Evolutionary conservation across 345 rosid genomes (phyloP), one percentile per base, ranked within the genome.

Genomic region (Heritiera littoralis): DNA sequence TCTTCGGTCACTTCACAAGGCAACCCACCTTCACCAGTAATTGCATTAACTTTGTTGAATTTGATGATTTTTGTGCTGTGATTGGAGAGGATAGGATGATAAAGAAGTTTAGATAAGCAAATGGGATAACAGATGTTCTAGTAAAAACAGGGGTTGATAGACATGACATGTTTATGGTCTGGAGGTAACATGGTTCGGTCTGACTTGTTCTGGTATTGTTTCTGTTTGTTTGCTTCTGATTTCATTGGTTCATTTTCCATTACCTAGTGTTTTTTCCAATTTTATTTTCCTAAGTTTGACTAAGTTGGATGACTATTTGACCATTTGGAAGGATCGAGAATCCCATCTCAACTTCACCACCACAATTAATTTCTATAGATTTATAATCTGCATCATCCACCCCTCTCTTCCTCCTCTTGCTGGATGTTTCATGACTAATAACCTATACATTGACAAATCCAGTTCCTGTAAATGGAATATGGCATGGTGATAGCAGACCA

Each of bases 251-350:
- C 49, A 66, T 30, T 11, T 61, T 64, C 43, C 43, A 14, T 58
- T 32, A 4, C 32, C 17, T 32, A 45, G 54, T 68, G 3, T 11
- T 60, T 17, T 61, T 28, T 6, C n/a, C 3, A 66, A 66, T 12
- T 9, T 14, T 10, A 49, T 56, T 15, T 13, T 66, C 15, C 7
- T 17, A 77, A 20, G 59, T 56, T 65, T 51, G 64, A 20, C 74
- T 67, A 67, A 67, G 45, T 66, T 66, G 73, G 41, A 52, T 69
- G 17, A 20, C 11, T 17, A 41, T 66, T 66, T 65, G 18, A 63
- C n/a, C 49, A 17, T 56, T 41, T 20, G 72, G 35, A 59, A 59
- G 64, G 64, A 58, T 7, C 30, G 3, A n/a, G 30, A 58, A 6
- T 58, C 13, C 64, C 64, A 59, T 59, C 64, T 9, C 7, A 2